Base-by-base conservation (phyloP, 1,284 basidiomycete species). In the Cystobasidiaceae sp. region DNA sequence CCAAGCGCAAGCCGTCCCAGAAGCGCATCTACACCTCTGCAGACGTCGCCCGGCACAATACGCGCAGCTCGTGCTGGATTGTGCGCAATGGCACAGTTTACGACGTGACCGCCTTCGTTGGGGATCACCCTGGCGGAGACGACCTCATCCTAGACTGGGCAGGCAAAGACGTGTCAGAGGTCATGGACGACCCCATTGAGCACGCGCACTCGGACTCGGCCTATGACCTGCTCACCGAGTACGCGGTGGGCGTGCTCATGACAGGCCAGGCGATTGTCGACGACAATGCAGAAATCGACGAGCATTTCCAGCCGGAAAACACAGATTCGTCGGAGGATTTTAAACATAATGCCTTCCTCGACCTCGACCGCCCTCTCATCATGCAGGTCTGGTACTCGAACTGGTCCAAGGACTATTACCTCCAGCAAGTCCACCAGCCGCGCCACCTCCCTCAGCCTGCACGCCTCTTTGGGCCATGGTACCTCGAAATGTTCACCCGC, bases 391-490 rank as follows among this genome's bases (percentile, higher is more conserved):
- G 87, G 86, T 79, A 85, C 68, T 83, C 84, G 33, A 88, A 89
- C 75, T 96, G 89, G 75, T 87, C 87, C 74, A 98, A 98, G 81
- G 85, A 88, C 23, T 98, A 96, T 76, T 98, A 98, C 77, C 81
- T 98, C 57, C 84, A 90, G 74, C 94, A 98, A 78, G 92, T 98
- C 0, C 94, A 98, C 78, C 91, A 94, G 78, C 90, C 94, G 5
- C 86, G 94, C 51, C 96, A 98, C 77, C 77, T 96, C 57, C 82
- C 86, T 30, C 83, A 93, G 50, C 87, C 91, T 11, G 93, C 93
- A 0, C 85, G 89, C 68, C 81, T 98, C 69, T 97, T 98, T 76
- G 87, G 88, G 17, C 86, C 86, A 5, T 80, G 82, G 66, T 83
- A 86, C 69, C 85, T 97, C 37, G 94, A 98, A 86, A 78, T 90